These are phyloP conservation scores for Xerocomellus chrysenteron DNA, from an alignment of 768 basidiomycete genomes.

Conservation along the genomic window DNA sequence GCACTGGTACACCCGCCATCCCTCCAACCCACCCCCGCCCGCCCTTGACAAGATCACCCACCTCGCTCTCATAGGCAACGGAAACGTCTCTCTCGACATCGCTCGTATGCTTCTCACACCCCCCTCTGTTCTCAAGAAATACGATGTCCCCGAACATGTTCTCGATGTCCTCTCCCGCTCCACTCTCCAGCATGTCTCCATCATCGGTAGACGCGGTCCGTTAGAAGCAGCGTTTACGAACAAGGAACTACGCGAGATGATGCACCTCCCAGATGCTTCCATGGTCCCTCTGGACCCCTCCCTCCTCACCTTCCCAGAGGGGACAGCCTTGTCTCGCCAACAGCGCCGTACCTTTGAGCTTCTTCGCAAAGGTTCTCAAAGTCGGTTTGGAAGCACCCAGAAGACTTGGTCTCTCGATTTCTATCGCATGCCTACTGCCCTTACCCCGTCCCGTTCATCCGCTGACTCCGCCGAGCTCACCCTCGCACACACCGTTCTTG, in stretches of 20 bases:
- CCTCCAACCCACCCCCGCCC: conserved; percentile 59
- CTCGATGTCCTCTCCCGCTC: conserved; percentile 65
- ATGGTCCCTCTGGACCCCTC: conserved; percentile 60
- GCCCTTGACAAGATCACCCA: conserved; percentile 64
- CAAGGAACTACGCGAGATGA: conserved; percentile 91
- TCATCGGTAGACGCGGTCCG: conserved; percentile 84
- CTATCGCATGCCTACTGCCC: conserved; percentile 65
- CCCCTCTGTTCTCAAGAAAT: conserved; percentile 56
- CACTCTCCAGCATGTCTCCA: conserved; percentile 70
- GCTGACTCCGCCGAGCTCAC: conserved; percentile 42
- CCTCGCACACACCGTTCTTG: conserved; percentile 60
- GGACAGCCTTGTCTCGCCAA: conserved; percentile 50
- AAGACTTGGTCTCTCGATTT: conserved; percentile 85
- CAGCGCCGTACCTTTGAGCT: conserved; percentile 67
- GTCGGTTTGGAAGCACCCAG: conserved; percentile 43
- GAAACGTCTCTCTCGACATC: conserved; percentile 92
- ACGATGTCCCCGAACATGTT: conserved; percentile 78
- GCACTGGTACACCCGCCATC: conserved; percentile 96
- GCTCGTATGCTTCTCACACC: conserved; percentile 85
- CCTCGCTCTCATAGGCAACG: conserved; percentile 87
- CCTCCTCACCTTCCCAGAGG: conserved; percentile 40
- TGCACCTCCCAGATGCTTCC: conserved; percentile 56
- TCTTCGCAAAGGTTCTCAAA: conserved; percentile 61
- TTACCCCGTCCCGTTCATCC: conserved; percentile 30
- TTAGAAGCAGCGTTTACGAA: conserved; percentile 87